Evolutionary conservation across 2,329 filamentous ascomycete species (phyloP).

Genomic region (Verticillium dahliae): DNA sequence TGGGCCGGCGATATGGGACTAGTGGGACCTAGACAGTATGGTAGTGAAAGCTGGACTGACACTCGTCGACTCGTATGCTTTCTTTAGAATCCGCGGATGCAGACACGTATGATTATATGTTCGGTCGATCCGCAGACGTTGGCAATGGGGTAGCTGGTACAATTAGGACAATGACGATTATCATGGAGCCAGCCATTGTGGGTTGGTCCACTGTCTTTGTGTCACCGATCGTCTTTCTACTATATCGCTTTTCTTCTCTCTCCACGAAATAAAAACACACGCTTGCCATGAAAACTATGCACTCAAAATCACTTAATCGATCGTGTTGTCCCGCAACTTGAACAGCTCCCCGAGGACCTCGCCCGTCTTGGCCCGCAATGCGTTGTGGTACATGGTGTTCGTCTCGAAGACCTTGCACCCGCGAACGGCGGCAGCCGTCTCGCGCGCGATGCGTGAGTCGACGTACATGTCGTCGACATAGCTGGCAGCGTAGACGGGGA

Average conservation of each 20-base stretch:
- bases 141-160: background rate
- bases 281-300: background rate
- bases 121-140: background rate
- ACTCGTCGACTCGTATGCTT: too few species aligned
- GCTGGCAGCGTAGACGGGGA: conserved; percentile 79
- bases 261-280: too few species aligned
- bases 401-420: conserved; percentile 77
- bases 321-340: conserved; percentile 62
- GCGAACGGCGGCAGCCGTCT: conserved; percentile 69
- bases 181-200: too few species aligned
- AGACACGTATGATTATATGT: too few species aligned
- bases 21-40: background rate
- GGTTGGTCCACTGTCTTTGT: too few species aligned
- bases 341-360: conserved; percentile 75
- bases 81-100: too few species aligned
- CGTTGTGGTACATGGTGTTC: conserved; percentile 84
- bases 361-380: conserved; percentile 63
- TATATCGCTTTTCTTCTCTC: background rate
- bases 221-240: background rate
- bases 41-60: too few species aligned
- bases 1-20: background rate
- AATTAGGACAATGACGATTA: background rate
- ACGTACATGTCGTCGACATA: conserved; percentile 93
- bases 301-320: conserved; percentile 34
- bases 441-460: conserved; percentile 64